Conservation (phyloP, 2,329 filamentous ascomycete species). For the Akanthomyces dipterigenus region DNA sequence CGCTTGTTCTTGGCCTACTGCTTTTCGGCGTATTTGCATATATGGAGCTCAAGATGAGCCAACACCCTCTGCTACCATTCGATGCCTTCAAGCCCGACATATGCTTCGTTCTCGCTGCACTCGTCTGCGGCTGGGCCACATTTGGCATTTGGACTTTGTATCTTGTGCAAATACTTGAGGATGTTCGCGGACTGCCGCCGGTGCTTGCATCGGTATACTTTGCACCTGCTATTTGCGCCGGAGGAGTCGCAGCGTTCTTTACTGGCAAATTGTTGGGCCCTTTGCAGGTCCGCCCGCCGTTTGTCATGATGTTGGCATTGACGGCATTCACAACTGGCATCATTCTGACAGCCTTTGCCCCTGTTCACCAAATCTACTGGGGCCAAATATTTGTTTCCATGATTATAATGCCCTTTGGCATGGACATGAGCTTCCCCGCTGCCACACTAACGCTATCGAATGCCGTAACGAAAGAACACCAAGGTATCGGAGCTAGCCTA, state of each 20-base stretch:
- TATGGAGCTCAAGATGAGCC: slow-evolving; percentile 43
- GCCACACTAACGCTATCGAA: slow-evolving; percentile 55
- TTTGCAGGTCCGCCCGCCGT: slow-evolving; percentile 25
- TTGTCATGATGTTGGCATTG: slow-evolving; percentile 39
- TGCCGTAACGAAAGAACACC: slow-evolving; percentile 36
- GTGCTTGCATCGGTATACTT: slow-evolving; percentile 39
- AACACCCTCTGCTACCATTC: slow-evolving; percentile 52
- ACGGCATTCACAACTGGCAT: slow-evolving; percentile 36
- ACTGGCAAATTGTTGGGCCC: slow-evolving; percentile 36
- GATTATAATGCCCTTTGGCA: slow-evolving; percentile 53
- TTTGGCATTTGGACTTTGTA: slow-evolving; percentile 52
- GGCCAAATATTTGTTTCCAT: slow-evolving; percentile 52
- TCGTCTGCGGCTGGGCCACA: slow-evolving; percentile 46
- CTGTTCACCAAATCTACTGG: slow-evolving; percentile 56
- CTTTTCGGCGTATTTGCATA: slow-evolving; percentile 50
- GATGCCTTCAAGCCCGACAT: slow-evolving; percentile 35
- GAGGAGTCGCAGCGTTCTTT: slow-evolving; percentile 37
- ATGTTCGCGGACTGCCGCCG: slow-evolving; percentile 34
- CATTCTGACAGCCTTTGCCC: slow-evolving; percentile 39
- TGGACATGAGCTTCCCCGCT: slow-evolving; percentile 62
- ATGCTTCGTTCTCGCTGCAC: slow-evolving; percentile 50
- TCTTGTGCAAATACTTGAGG: slow-evolving; percentile 41
- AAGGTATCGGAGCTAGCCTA: slow-evolving; percentile 44
- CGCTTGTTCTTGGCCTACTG: slow-evolving; percentile 50
- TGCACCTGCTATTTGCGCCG: slow-evolving; percentile 36